phyloP scores from a whole-genome alignment of 129 eudicot genomes.

The Helichrysum umbraculigerum region DNA sequence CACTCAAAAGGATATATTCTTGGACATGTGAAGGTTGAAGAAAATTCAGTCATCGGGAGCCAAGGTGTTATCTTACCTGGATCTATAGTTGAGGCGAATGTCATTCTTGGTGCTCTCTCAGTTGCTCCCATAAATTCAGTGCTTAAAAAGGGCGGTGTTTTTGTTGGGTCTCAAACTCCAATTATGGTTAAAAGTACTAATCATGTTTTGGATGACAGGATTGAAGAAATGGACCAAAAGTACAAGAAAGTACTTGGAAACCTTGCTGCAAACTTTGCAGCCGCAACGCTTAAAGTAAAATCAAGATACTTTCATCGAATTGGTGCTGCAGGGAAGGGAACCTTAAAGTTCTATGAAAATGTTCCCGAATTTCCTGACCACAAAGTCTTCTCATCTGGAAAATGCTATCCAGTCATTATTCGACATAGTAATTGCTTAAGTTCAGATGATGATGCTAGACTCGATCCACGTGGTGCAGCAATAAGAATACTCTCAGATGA shows the following conservation, averaged over 20 bases:
- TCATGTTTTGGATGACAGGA: slow-evolving; percentile 38
- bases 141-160: slow-evolving; percentile 46
- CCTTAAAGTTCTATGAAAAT: slow-evolving; percentile 37
- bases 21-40: slow-evolving; percentile 31
- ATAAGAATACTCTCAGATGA: slow-evolving; percentile 49
- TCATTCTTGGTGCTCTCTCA: slow-evolving; percentile 55
- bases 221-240: slow-evolving; percentile 42
- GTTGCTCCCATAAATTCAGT: slow-evolving; percentile 48
- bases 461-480: slow-evolving; percentile 64
- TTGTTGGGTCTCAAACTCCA: slow-evolving; percentile 49
- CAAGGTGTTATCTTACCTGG: slow-evolving; percentile 49
- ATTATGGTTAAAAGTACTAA: slow-evolving; percentile 40
- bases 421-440: slow-evolving; percentile 65
- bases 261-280: slow-evolving; percentile 62
- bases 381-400: slow-evolving; percentile 45
- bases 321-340: slow-evolving; percentile 60
- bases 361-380: slow-evolving; percentile 41
- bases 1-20: slow-evolving; percentile 34
- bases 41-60: slow-evolving; percentile 45
- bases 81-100: slow-evolving; percentile 35
- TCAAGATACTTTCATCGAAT: slow-evolving; percentile 60
- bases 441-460: slow-evolving; percentile 60
- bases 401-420: slow-evolving; percentile 37
- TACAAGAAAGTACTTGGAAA: slow-evolving; percentile 51
- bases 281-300: slow-evolving; percentile 50